Evolutionary conservation across 306 rosid species (phyloP), one percentile per base, ranked within the genome.

Genomic region (Hippophae rhamnoides): DNA sequence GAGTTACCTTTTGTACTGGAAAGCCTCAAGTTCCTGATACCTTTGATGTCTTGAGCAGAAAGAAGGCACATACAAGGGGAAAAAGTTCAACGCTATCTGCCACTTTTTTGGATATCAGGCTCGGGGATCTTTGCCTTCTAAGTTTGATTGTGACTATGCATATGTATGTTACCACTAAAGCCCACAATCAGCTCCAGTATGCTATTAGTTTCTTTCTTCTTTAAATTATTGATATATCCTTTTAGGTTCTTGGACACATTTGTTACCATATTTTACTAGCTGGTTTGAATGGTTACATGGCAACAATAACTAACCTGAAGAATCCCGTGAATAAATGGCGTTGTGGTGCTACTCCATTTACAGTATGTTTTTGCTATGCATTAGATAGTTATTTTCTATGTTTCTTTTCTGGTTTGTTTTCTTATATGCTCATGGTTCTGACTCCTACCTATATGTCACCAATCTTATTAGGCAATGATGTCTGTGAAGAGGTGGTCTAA

Each of bases 71-170:
- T 93, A 88, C 77, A 93, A 84, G 83, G 99, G 99, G 57, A 93
- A 93, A 86, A 93, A 93, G 61, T 93, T 93, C 63, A 93, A 79
- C 65, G 94, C 99, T 47, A 93, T 93, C 72, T 93, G 99, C 78
- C 99, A 93, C 80, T 93, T 93, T 65, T 92, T 92, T 27, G 99
- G 99, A 63, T 92, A 92, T 73, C 99, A 92, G 78, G 99, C 99
- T 77, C 96, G 99, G 59, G 99, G 99, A 65, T 93, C 99, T 47
- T 76, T 93, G 57, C 97, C 99, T 38, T 93, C 99, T 23, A 93
- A 93, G 63, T 93, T 93, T 62, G 99, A 93, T 64, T 88, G 96
- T 70, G 99, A 93, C 75, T 93, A 93, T 65, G 97, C 90, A 68
- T 93, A 76, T 59, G 99, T 93, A 88, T 66, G 95, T 64, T 57